phyloP scores from a whole-genome alignment of 805 yeast genomes.

The Limtongia smithiae region DNA sequence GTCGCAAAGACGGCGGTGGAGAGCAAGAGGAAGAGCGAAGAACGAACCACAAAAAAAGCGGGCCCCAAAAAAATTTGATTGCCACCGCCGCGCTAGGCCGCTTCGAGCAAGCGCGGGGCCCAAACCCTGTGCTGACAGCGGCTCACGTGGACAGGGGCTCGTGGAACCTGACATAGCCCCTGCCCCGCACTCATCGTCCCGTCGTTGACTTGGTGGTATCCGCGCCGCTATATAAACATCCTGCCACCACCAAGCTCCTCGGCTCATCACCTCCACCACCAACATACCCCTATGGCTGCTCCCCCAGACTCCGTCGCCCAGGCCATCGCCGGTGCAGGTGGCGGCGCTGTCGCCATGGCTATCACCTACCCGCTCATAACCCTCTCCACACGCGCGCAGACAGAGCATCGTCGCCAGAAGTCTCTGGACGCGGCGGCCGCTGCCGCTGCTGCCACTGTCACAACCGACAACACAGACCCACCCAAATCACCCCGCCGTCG shows the following conservation, averaged over 20 bases:
- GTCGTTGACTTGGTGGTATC: too few relatives aligned
- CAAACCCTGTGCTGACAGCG: not conserved
- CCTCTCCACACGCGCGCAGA: conserved; percentile 82
- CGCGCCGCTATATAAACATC: not conserved
- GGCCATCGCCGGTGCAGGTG: conserved; percentile 92
- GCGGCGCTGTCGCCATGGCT: conserved; percentile 83
- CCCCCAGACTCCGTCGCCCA: conserved; percentile 56
- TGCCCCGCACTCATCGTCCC: too few relatives aligned
- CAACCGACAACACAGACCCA: conserved; percentile 17
- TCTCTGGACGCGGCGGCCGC: conserved; percentile 43
- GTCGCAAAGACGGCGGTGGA: not conserved
- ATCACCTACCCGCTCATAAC: conserved; percentile 89
- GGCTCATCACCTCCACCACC: not conserved
- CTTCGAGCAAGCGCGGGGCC: not conserved
- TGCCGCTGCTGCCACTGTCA: not conserved
- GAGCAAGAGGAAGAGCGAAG: not conserved
- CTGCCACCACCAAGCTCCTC: not conserved
- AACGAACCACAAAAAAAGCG: not conserved
- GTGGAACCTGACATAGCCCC: too few relatives aligned
- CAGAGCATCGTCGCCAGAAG: conserved; percentile 39
- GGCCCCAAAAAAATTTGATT: not conserved
- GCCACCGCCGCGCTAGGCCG: too few relatives aligned
- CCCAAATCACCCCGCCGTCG: too few relatives aligned
- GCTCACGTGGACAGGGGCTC: too few relatives aligned
- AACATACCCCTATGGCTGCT: conserved; percentile 16